Base-by-base conservation (phyloP, 306 rosid genomes). In the Dryas alaskensis region DNA sequence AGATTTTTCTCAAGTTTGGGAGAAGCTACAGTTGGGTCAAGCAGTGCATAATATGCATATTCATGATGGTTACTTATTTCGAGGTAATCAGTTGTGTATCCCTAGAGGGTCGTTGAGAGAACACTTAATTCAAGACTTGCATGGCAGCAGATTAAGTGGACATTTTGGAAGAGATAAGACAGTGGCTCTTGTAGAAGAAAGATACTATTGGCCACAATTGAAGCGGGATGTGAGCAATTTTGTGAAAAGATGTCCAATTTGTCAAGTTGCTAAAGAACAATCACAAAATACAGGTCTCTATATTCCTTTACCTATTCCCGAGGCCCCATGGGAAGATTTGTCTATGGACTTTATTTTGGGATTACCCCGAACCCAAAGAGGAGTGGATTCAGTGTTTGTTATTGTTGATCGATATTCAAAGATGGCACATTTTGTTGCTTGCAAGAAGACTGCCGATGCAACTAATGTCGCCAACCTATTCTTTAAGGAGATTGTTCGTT, bases 401-500 rank as follows among this genome's bases (percentile, higher is more conserved):
- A 9, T 57, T 5, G 43, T 72, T 1, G 54, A 72, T 17, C 12
- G 27, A 3, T 72, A 40, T 22, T 39, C 22, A 0, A 58, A 58
- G 6, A 70, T 40, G 65, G 8, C 65, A 3, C 75, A 70, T 19
- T 70, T 70, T 11, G 1, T 70, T 8, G n/a, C 65, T 55, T 58
- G 27, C 9, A 57, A 45, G 7, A 70, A 70, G 37, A 54, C 63
- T 8, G 1, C 3, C 5, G 49, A 69, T 52, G 63, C 62, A 12
- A 13, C 40, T 7, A 3, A 22, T 54, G 22, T 71, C 0, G 66
- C 19, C 13, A n/a, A 42, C 0, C 12, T 71, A 5, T 71, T 55
- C 14, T 71, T 57, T 44, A 0, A 19, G 4, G 54, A 71, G 8
- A 14, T 57, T 1, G 22, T 53, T 5, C 14, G 63, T 0, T 13